Evolutionary conservation across 805 yeast genomes (phyloP), one percentile per base, ranked within the genome.

Genomic region (Candida ulmi): DNA sequence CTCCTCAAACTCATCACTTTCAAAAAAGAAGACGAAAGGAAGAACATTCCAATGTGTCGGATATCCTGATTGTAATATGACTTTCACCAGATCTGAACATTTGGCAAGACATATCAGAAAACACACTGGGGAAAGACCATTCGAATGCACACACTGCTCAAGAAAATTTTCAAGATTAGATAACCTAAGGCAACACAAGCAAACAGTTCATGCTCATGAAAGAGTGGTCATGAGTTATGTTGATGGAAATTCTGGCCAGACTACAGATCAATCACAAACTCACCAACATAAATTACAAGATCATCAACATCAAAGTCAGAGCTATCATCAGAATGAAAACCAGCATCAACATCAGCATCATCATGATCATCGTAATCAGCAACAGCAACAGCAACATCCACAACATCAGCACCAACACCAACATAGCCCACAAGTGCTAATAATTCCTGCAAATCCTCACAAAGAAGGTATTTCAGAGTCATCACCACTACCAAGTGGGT

Each of bases 121-220:
- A 53, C 97, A 88, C 59, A 90, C 96, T 1, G 97, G 96, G 32
- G 97, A 88, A 60, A 69, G 95, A 41, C 97, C 97, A 3, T 88
- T 88, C 59, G 78, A 84, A 39, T 88, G 97, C 60, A 83, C 82
- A 36, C 83, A 83, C 58, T 86, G 95, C 58, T 68, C 79, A 26
- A 79, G 88, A 55, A 74, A 78, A 55, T 88, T 88, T 57, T 80
- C 88, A 15, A 71, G 97, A 35, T 65, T 90, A 43, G 97, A 90
- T 61, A 90, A 90, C 58, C 69, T 90, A 45, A 72, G 96, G 44
- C 97, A 90, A 63, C 97, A 88, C 63, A 83, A 83, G 44, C 95
- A 88, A 55, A 84, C 96, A 0, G 88, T 83, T 7, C 88, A 83
- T 48, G 78, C 80, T 11, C 52, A 52, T 38, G 58, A 54, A 27